Evolutionary conservation across 2,329 filamentous ascomycete species (phyloP).

Genomic region (Diplodia scrobiculata): DNA sequence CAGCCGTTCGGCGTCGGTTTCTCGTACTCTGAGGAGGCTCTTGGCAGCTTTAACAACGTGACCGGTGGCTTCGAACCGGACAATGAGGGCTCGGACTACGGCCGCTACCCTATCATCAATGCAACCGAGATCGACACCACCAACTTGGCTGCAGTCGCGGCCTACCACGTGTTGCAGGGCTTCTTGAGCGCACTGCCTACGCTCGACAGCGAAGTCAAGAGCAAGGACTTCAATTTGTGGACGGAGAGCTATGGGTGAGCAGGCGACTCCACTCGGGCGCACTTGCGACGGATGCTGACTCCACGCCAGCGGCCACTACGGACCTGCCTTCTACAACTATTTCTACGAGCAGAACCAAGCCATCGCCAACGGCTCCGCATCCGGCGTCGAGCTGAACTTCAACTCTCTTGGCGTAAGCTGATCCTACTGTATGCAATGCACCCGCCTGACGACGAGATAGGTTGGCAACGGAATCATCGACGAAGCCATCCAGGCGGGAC

Average conservation of each 20-base stretch:
- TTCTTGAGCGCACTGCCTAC: slow-evolving; percentile 55
- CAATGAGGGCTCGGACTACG: slow-evolving; percentile 47
- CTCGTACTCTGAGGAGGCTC: slow-evolving; percentile 47
- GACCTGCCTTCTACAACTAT: slow-evolving; percentile 58
- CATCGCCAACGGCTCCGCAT: slow-evolving; percentile 54
- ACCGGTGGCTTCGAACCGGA: slow-evolving; percentile 53
- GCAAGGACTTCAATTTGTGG: slow-evolving; percentile 60
- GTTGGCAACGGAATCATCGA: slow-evolving; percentile 60
- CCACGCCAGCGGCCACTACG: slow-evolving; percentile 53
- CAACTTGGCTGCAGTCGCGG: slow-evolving; percentile 57
- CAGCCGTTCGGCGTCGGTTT: slow-evolving; percentile 63
- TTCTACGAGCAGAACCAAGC: slow-evolving; percentile 61
- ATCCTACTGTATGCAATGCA: neutral
- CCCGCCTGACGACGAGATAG: neutral
- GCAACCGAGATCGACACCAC: slow-evolving; percentile 57
- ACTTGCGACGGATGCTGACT: neutral
- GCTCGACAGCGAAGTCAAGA: slow-evolving; percentile 52
- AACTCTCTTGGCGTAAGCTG: slow-evolving; percentile 51
- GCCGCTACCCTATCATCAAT: slow-evolving; percentile 55
- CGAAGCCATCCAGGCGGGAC: slow-evolving; percentile 52
- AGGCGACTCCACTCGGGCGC: slow-evolving; percentile 34
- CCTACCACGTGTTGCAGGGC: slow-evolving; percentile 60
- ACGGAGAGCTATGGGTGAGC: slow-evolving; percentile 53
- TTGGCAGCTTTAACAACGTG: slow-evolving; percentile 42
- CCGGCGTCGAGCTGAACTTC: slow-evolving; percentile 57